Evolutionary conservation across 2,329 filamentous ascomycete species (phyloP).

Genomic region (Microcyclospora pomicola): DNA sequence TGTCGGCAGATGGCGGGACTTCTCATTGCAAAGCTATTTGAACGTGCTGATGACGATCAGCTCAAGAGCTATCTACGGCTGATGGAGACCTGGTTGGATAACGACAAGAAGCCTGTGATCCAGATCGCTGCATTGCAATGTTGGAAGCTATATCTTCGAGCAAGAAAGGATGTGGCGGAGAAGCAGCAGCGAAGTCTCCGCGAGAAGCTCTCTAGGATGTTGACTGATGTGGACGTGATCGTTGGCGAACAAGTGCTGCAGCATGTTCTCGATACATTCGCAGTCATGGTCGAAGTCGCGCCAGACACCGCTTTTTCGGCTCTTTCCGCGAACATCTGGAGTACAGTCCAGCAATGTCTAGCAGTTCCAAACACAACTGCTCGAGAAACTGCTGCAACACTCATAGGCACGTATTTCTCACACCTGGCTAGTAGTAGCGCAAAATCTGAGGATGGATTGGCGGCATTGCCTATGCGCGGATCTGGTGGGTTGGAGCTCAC

Average conservation of each 20-base stretch:
- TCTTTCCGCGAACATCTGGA: slow-evolving; percentile 55
- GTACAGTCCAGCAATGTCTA: slow-evolving; percentile 51
- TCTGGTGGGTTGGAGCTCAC: slow-evolving; percentile 57
- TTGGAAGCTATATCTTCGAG: slow-evolving; percentile 72
- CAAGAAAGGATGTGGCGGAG: slow-evolving; percentile 40
- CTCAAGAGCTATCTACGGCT: slow-evolving; percentile 56
- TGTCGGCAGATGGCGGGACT: slow-evolving; percentile 72
- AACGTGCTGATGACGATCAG: slow-evolving; percentile 59
- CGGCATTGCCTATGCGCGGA: slow-evolving; percentile 49
- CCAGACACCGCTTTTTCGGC: slow-evolving; percentile 50
- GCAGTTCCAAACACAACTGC: slow-evolving; percentile 53
- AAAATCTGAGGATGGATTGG: slow-evolving; percentile 33
- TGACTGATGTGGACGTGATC: slow-evolving; percentile 36
- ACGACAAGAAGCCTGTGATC: slow-evolving; percentile 58
- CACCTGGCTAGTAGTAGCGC: slow-evolving; percentile 58
- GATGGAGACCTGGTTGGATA: slow-evolving; percentile 61
- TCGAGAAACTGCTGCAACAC: slow-evolving; percentile 59
- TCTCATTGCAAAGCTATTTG: slow-evolving; percentile 68
- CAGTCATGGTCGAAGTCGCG: slow-evolving; percentile 52
- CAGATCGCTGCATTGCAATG: slow-evolving; percentile 63
- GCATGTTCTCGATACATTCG: slow-evolving; percentile 55
- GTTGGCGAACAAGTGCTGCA: slow-evolving; percentile 61
- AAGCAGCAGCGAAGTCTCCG: slow-evolving; percentile 53
- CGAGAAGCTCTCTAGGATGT: slow-evolving; percentile 36
- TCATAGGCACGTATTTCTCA: slow-evolving; percentile 64